Evolutionary conservation across 371 early-diverging fungal species (phyloP).

Genomic region (Dichotomocladium elegans): DNA sequence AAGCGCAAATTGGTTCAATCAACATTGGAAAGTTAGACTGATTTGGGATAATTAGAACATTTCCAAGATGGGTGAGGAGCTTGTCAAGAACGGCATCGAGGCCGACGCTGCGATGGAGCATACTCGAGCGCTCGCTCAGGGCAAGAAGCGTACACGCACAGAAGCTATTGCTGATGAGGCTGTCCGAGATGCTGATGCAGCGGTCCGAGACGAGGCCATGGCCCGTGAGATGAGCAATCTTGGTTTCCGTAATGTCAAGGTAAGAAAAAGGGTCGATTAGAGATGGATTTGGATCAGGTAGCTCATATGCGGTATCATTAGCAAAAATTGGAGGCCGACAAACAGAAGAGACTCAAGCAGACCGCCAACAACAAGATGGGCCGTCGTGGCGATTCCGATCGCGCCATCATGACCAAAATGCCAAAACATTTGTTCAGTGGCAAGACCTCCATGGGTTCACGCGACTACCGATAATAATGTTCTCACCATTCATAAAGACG

Average conservation of each 20-base stretch:
- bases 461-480: slow-evolving; percentile 81
- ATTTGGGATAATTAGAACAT: too few relatives aligned
- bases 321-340: slow-evolving; percentile 69
- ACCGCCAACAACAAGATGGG: slow-evolving; percentile 73
- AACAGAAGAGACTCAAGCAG: slow-evolving; percentile 69
- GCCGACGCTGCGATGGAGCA: slow-evolving; percentile 45
- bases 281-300: not conserved
- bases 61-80: slow-evolving; percentile 59
- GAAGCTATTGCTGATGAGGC: slow-evolving; percentile 42
- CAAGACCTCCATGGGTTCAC: slow-evolving; percentile 81
- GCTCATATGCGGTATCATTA: not conserved
- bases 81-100: slow-evolving; percentile 63
- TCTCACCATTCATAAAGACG: too few relatives aligned
- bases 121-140: slow-evolving; percentile 45
- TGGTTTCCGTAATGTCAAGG: slow-evolving; percentile 74
- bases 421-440: slow-evolving; percentile 97
- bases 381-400: slow-evolving; percentile 92
- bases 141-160: slow-evolving; percentile 65
- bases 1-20: not conserved
- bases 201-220: slow-evolving; percentile 45
- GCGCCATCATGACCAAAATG: slow-evolving; percentile 83
- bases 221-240: slow-evolving; percentile 64
- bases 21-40: too few relatives aligned
- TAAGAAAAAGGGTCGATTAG: slow-evolving; percentile 7
- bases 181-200: slow-evolving; percentile 49